These are phyloP conservation scores for Fusarium sp. DNA, from an alignment of 2,329 filamentous ascomycete species.

Conservation along the genomic window DNA sequence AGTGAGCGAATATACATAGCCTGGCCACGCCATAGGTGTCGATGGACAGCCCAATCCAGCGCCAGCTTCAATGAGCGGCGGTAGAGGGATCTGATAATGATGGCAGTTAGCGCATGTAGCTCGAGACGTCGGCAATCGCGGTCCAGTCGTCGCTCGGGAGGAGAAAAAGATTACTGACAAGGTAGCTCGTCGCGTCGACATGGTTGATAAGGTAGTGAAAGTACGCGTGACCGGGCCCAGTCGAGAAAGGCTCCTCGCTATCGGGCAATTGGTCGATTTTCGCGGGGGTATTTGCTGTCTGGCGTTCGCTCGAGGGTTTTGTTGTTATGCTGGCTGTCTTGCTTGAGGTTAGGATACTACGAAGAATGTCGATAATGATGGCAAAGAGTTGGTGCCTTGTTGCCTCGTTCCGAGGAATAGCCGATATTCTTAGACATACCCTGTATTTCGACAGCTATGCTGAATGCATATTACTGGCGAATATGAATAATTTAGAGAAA, in stretches of 20 bases:
- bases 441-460: not conserved
- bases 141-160: constrained; percentile 20
- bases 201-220: constrained; percentile 22
- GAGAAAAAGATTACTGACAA: constrained; percentile 54
- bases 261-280: constrained; percentile 34
- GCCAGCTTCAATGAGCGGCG: constrained; percentile 92
- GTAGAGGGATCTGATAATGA: constrained; percentile 75
- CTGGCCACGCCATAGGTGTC: constrained; percentile 93
- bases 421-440: constrained; percentile 7
- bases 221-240: constrained; percentile 22
- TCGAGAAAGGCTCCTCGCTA: constrained; percentile 29
- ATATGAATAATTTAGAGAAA: not conserved
- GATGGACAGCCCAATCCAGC: constrained; percentile 94
- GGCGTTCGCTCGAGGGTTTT: constrained; percentile 25
- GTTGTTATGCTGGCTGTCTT: constrained; percentile 20
- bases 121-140: constrained; percentile 8
- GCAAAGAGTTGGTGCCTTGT: constrained; percentile 37
- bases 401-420: constrained; percentile 37
- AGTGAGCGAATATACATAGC: constrained; percentile 94
- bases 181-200: constrained; percentile 59
- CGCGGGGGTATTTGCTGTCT: constrained; percentile 21
- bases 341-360: constrained; percentile 20
- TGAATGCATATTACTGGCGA: not conserved
- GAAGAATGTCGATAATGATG: constrained; percentile 34
- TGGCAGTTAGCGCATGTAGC: constrained; percentile 26